Evolutionary conservation across 2,329 filamentous ascomycete genomes (phyloP).

Genomic region (Pseudogymnoascus sp.): DNA sequence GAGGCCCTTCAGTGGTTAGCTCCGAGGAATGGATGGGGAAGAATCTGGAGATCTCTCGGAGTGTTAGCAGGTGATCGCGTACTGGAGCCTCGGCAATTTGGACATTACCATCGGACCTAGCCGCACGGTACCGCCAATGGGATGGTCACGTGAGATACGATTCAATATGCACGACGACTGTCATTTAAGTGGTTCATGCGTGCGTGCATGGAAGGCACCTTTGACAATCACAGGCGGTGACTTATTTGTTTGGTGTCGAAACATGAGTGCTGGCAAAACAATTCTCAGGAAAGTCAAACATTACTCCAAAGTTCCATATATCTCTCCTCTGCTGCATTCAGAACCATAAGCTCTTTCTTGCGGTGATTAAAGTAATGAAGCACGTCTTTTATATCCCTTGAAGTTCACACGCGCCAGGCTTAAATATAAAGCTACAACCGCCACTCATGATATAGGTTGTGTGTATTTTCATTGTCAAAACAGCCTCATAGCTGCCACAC

Average conservation of each 20-base stretch:
- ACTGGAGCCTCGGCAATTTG: slow-evolving; percentile 8
- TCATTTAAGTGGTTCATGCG: not conserved
- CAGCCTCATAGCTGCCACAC: not conserved
- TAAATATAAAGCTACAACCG: not conserved
- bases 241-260: not conserved
- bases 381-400: slow-evolving; percentile 1
- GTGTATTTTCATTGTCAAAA: not conserved
- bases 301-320: not conserved
- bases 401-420: not conserved
- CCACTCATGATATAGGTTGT: not conserved
- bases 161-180: not conserved
- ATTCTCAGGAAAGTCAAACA: slow-evolving; percentile 4
- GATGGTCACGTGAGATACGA: not conserved
- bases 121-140: not conserved
- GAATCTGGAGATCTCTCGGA: slow-evolving; percentile 8
- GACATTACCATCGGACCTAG: not conserved
- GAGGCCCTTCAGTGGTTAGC: slow-evolving; percentile 6
- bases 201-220: not conserved
- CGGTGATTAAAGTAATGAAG: not conserved
- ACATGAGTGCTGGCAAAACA: not conserved
- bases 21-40: not conserved
- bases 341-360: not conserved
- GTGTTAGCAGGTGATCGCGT: slow-evolving; percentile 8
- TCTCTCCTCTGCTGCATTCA: not conserved
- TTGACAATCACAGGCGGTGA: not conserved